phyloP scores from a whole-genome alignment of 345 rosid genomes.

The Draba incana region DNA sequence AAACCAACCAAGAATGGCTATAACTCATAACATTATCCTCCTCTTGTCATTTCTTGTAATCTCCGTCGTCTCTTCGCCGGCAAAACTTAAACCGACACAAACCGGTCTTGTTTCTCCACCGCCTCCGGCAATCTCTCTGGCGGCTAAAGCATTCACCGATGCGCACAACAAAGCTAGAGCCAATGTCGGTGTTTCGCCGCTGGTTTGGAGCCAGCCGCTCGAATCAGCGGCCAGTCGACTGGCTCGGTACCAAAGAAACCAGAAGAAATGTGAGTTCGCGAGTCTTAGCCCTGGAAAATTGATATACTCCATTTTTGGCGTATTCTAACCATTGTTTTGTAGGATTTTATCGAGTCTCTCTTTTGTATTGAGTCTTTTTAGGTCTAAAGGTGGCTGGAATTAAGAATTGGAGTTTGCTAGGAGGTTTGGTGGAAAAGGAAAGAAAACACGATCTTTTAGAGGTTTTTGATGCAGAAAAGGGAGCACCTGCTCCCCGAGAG shows the following conservation, averaged over 20 bases:
- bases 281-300: conserved; percentile 51
- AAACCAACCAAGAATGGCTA: conserved; percentile 42
- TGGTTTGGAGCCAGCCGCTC: conserved; percentile 65
- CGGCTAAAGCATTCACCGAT: conserved; percentile 57
- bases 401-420: too few relatives aligned
- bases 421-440: too few relatives aligned
- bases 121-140: conserved; percentile 32
- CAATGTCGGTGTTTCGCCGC: conserved; percentile 61
- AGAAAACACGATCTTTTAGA: too few relatives aligned
- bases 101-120: conserved; percentile 18
- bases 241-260: conserved; percentile 68
- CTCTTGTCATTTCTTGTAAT: conserved; percentile 45
- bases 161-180: conserved; percentile 82
- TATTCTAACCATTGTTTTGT: too few relatives aligned
- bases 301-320: too few relatives aligned
- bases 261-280: conserved; percentile 72
- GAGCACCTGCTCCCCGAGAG: too few relatives aligned
- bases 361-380: too few relatives aligned
- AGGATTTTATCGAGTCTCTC: too few relatives aligned
- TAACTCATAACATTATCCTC: conserved; percentile 26
- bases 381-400: too few relatives aligned
- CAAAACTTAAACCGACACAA: conserved; percentile 4
- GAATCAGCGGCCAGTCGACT: conserved; percentile 53
- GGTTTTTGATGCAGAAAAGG: too few relatives aligned
- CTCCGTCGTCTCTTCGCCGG: background rate